Percentiles rank a stretch among this genome's conserved stretches.
Evolutionary conservation across 1,139 yeast genomes (phyloP).

Genomic region (Candida dubliniensis): DNA sequence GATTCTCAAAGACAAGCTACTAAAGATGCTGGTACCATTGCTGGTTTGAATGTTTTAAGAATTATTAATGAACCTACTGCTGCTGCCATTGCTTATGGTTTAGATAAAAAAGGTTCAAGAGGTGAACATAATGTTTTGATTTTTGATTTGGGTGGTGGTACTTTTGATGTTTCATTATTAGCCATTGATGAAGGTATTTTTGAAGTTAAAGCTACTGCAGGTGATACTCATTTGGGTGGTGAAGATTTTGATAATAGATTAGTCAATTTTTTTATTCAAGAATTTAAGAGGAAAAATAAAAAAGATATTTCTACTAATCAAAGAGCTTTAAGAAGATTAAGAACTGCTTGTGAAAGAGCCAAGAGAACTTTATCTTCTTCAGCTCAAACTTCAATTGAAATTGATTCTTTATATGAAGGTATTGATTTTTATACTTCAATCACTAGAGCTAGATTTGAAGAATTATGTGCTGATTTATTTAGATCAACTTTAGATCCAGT

Average conservation of each 20-base stretch:
- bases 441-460: slow-evolving; percentile 48
- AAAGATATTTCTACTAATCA: slow-evolving; percentile 38
- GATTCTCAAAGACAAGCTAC: slow-evolving; percentile 67
- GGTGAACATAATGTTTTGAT: slow-evolving; percentile 77
- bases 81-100: slow-evolving; percentile 64
- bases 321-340: slow-evolving; percentile 43
- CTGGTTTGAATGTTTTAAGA: slow-evolving; percentile 60
- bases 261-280: slow-evolving; percentile 35
- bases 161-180: slow-evolving; percentile 92
- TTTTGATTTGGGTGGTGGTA: slow-evolving; percentile 98
- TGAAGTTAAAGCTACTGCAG: slow-evolving; percentile 96
- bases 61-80: slow-evolving; percentile 65
- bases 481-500: slow-evolving; percentile 46
- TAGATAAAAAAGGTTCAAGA: slow-evolving; percentile 41
- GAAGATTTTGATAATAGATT: slow-evolving; percentile 53
- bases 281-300: slow-evolving; percentile 41
- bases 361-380: slow-evolving; percentile 44
- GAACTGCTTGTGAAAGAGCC: slow-evolving; percentile 47
- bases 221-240: slow-evolving; percentile 99
- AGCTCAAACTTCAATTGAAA: slow-evolving; percentile 43
- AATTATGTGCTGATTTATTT: slow-evolving; percentile 45
- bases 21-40: slow-evolving; percentile 62
- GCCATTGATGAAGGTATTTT: slow-evolving; percentile 95
- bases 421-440: slow-evolving; percentile 43
- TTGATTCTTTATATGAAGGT: slow-evolving; percentile 43